Percentiles rank a stretch among this genome's conserved stretches.
Evolutionary conservation across 78 protist species (phyloP).

Genomic region (Protostelium mycophagum): DNA sequence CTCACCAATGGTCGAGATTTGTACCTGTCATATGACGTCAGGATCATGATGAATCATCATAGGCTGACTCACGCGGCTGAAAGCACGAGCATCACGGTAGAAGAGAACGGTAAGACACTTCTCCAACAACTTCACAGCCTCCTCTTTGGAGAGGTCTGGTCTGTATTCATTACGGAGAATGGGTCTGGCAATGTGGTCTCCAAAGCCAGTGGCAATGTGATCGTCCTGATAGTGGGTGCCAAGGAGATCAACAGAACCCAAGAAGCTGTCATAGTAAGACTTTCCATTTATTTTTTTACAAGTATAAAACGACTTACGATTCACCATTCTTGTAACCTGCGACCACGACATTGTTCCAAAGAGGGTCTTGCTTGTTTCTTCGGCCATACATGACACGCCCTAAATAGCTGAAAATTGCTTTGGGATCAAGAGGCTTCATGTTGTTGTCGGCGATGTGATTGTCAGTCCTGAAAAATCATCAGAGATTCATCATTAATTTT

Average conservation of each 20-base stretch:
- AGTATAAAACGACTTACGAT: slow-evolving; percentile 21
- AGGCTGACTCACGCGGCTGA: slow-evolving; percentile 49
- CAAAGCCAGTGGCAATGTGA: slow-evolving; percentile 87
- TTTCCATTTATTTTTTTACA: background rate
- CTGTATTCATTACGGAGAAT: slow-evolving; percentile 53
- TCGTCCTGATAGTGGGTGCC: slow-evolving; percentile 77
- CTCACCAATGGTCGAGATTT: background rate
- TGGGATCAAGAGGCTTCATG: slow-evolving; percentile 16
- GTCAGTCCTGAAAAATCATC: slow-evolving; percentile 12
- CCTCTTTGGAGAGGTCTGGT: slow-evolving; percentile 50
- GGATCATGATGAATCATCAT: background rate
- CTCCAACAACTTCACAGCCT: slow-evolving; percentile 56
- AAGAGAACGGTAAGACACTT: slow-evolving; percentile 77
- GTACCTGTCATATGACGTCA: background rate
- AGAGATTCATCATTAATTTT: background rate
- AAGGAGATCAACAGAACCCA: slow-evolving; percentile 67
- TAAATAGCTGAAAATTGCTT: slow-evolving; percentile 65
- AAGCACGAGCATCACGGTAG: slow-evolving; percentile 88
- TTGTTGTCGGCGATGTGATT: slow-evolving; percentile 51
- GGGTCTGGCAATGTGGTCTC: slow-evolving; percentile 84
- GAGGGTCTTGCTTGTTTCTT: slow-evolving; percentile 78
- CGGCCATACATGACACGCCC: slow-evolving; percentile 78
- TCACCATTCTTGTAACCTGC: slow-evolving; percentile 67
- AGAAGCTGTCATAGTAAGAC: slow-evolving; percentile 18
- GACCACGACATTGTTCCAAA: slow-evolving; percentile 74